Conservation (phyloP, 2,329 filamentous ascomycete species). For the Sporothrix brunneoviolacea region DNA sequence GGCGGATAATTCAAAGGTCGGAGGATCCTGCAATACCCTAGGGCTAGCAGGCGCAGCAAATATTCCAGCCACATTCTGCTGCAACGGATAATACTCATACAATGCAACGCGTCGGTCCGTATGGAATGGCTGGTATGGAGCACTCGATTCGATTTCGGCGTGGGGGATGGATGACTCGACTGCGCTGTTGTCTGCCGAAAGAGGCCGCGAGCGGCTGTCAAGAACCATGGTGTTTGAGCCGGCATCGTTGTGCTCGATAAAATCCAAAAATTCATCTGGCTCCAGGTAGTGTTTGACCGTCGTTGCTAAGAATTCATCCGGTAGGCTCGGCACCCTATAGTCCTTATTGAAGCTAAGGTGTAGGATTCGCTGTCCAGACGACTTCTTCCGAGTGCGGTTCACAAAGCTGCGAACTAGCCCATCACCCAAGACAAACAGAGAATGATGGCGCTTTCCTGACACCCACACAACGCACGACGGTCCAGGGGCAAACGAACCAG, state of each 20-base stretch:
- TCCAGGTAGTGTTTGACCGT: slow-evolving; percentile 51
- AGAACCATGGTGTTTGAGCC: slow-evolving; percentile 50
- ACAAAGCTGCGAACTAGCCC: slow-evolving; percentile 62
- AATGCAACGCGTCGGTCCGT: slow-evolving; percentile 80
- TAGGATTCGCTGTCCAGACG: slow-evolving; percentile 46
- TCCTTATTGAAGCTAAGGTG: slow-evolving; percentile 57
- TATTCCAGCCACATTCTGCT: not conserved
- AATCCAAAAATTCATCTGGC: slow-evolving; percentile 49
- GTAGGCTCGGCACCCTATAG: slow-evolving; percentile 56
- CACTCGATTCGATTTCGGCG: slow-evolving; percentile 91
- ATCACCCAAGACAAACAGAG: slow-evolving; percentile 58
- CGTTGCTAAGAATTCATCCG: slow-evolving; percentile 52
- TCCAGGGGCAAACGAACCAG: slow-evolving; percentile 45
- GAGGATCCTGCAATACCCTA: not conserved
- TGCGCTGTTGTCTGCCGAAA: slow-evolving; percentile 31
- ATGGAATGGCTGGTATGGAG: slow-evolving; percentile 93
- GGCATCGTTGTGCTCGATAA: slow-evolving; percentile 46
- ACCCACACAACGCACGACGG: slow-evolving; percentile 60
- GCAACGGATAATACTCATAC: slow-evolving; percentile 49
- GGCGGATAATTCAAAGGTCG: not conserved
- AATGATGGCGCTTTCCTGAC: slow-evolving; percentile 53
- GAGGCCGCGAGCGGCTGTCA: slow-evolving; percentile 33
- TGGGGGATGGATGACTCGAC: slow-evolving; percentile 61
- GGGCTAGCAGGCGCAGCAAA: not conserved
- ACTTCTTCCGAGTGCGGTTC: slow-evolving; percentile 48